A percentile compares a stretch with the other conserved stretches of the same genome.
Conservation (phyloP, 768 basidiomycete species). For the Russula sp. region DNA sequence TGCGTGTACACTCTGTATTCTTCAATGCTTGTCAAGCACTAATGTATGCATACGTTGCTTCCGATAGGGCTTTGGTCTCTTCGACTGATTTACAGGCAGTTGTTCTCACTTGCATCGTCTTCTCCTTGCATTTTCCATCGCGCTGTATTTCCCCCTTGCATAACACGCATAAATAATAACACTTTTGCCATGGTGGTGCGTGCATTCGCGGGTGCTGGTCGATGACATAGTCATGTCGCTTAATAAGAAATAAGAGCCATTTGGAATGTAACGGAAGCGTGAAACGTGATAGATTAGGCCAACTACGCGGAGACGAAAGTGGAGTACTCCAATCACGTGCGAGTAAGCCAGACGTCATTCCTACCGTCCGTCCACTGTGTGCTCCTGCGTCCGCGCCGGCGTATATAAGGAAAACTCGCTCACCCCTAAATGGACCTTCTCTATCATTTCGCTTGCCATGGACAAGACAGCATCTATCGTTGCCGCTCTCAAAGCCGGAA, state of each 20-base stretch:
- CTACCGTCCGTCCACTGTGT: too few species aligned
- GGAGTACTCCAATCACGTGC: slow-evolving; percentile 15
- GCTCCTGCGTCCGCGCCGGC: background rate
- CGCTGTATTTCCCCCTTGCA: slow-evolving; percentile 15
- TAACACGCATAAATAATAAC: slow-evolving; percentile 10
- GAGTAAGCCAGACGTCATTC: slow-evolving; percentile 18
- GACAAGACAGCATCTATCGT: slow-evolving; percentile 59
- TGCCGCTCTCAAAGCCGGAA: slow-evolving; percentile 69
- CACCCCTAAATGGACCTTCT: background rate
- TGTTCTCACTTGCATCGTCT: slow-evolving; percentile 12
- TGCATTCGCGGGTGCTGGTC: background rate
- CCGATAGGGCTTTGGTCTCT: slow-evolving; percentile 87
- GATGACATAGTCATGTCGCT: background rate
- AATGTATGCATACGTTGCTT: slow-evolving; percentile 1
- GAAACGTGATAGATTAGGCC: too few species aligned
- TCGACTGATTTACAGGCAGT: slow-evolving; percentile 59
- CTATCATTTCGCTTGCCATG: slow-evolving; percentile 41
- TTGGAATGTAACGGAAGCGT: too few species aligned
- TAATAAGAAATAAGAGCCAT: too few species aligned
- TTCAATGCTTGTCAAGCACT: slow-evolving; percentile 8
- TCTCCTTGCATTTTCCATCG: too few species aligned
- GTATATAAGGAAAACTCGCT: slow-evolving; percentile 11
- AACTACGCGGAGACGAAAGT: too few species aligned
- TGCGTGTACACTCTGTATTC: slow-evolving; percentile 39
- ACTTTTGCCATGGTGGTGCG: background rate